Evolutionary conservation across 768 basidiomycete genomes (phyloP).

Genomic region (Trametes cingulata): DNA sequence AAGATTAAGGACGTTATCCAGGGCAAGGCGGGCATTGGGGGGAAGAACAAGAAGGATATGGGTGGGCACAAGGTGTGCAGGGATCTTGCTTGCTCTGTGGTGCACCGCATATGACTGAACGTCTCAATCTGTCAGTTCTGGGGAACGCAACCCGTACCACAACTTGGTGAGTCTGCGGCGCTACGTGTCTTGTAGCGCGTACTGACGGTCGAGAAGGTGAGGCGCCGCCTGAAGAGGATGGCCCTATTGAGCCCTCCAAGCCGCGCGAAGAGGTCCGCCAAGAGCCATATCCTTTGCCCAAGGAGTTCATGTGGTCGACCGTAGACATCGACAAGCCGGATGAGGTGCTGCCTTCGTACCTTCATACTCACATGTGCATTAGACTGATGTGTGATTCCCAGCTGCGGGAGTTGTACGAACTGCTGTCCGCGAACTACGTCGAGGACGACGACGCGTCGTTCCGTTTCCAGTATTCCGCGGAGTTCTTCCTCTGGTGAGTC

Average conservation of each 20-base stretch:
- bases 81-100: background rate
- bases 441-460: conserved; percentile 97
- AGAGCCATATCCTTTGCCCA: conserved; percentile 85
- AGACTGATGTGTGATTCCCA: conserved; percentile 32
- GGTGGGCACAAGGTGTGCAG: conserved; percentile 83
- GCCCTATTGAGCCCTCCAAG: conserved; percentile 84
- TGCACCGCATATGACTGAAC: background rate
- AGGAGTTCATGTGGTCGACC: conserved; percentile 89
- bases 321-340: conserved; percentile 76
- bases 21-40: conserved; percentile 77
- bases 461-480: conserved; percentile 93
- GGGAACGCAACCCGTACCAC: conserved; percentile 97
- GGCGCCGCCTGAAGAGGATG: conserved; percentile 68
- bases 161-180: conserved; percentile 51
- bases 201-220: conserved; percentile 47
- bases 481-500: conserved; percentile 88
- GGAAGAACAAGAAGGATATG: conserved; percentile 75
- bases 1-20: conserved; percentile 84
- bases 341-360: conserved; percentile 50
- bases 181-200: background rate
- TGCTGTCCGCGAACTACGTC: conserved; percentile 92
- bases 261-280: conserved; percentile 79
- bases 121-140: conserved; percentile 72
- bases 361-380: background rate
- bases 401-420: conserved; percentile 89